These are phyloP conservation scores for Botrytis cinerea DNA, from an alignment of 2,329 filamentous ascomycete species.

Conservation along the genomic window DNA sequence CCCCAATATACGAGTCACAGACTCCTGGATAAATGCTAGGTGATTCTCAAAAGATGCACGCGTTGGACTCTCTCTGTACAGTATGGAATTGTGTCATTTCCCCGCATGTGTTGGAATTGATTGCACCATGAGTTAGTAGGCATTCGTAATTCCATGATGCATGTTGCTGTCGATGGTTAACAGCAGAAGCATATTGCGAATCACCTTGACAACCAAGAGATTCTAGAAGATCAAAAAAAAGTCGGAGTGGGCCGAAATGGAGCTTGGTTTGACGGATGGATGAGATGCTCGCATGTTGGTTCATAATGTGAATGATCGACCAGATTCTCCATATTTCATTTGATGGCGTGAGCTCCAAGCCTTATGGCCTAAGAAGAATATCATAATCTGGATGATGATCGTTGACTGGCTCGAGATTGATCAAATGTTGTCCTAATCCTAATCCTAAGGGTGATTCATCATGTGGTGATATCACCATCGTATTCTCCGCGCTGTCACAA, in stretches of 20 bases:
- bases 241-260: constrained; percentile 9
- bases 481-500: not conserved
- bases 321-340: constrained; percentile 19
- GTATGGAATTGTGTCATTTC: constrained; percentile 11
- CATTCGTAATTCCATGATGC: not conserved
- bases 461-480: constrained; percentile 12
- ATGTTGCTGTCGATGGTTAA: not conserved
- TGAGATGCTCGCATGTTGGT: not conserved
- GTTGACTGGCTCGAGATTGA: not conserved
- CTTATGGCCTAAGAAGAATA: constrained; percentile 5
- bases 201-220: constrained; percentile 1
- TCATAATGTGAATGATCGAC: constrained; percentile 2
- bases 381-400: not conserved
- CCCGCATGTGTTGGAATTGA: constrained; percentile 4
- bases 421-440: not conserved
- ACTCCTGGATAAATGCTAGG: not conserved
- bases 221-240: constrained; percentile 8
- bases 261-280: not conserved
- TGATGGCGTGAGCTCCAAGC: constrained; percentile 17
- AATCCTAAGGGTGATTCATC: not conserved
- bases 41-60: not conserved
- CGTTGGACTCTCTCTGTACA: not conserved
- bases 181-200: constrained; percentile 9
- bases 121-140: not conserved
- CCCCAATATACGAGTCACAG: not conserved